A percentile compares a stretch with the other conserved stretches of the same genome.
phyloP scores from a whole-genome alignment of 257 asterid genomes.

The Agastache rugosa region DNA sequence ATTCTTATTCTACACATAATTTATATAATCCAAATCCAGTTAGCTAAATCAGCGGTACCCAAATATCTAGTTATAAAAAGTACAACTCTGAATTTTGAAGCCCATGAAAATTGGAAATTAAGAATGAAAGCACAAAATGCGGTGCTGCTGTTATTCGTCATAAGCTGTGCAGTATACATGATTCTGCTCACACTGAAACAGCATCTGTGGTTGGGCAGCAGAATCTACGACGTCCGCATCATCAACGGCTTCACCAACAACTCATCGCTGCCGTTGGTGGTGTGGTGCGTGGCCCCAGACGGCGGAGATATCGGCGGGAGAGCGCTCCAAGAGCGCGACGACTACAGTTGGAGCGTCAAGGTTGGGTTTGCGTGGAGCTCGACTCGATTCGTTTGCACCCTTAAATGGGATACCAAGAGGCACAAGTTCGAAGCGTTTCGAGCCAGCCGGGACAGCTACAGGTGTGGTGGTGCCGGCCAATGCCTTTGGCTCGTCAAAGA shows the following conservation, averaged over 20 bases:
- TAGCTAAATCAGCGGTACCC: too few species aligned
- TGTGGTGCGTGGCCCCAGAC: slow-evolving; percentile 48
- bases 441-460: slow-evolving; percentile 37
- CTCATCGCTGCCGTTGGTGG: slow-evolving; percentile 57
- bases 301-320: slow-evolving; percentile 49
- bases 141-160: slow-evolving; percentile 31
- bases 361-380: slow-evolving; percentile 24
- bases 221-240: slow-evolving; percentile 44
- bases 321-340: slow-evolving; percentile 62
- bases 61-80: not conserved
- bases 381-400: slow-evolving; percentile 46
- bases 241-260: slow-evolving; percentile 65
- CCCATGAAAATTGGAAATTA: too few species aligned
- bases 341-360: slow-evolving; percentile 50
- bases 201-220: not conserved
- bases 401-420: slow-evolving; percentile 46
- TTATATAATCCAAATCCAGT: too few species aligned
- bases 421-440: slow-evolving; percentile 48
- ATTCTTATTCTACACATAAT: too few species aligned
- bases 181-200: slow-evolving; percentile 29
- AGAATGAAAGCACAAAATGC: slow-evolving; percentile 27
- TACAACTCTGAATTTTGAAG: not conserved
- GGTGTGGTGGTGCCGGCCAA: slow-evolving; percentile 40
- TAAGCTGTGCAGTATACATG: slow-evolving; percentile 34
- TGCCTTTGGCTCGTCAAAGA: slow-evolving; percentile 63